Evolutionary conservation across 2,329 filamentous ascomycete species (phyloP).

Genomic region (Clarireedia paspali): DNA sequence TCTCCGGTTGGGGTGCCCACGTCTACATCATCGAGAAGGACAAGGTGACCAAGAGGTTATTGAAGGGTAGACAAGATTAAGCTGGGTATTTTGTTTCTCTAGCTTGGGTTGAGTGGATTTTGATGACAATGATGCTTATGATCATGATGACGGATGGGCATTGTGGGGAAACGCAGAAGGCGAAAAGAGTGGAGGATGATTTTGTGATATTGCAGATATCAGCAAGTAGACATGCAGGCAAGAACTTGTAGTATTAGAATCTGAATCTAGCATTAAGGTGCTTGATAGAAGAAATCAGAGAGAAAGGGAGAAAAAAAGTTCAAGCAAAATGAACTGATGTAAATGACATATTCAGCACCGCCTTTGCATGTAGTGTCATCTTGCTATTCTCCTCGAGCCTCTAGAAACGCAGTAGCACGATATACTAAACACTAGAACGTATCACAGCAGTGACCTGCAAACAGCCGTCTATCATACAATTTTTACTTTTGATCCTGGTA

Average conservation of each 20-base stretch:
- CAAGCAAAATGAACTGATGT: background rate
- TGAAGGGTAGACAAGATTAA: conserved; percentile 96
- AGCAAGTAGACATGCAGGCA: background rate
- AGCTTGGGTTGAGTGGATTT: no score
- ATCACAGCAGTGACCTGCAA: no score
- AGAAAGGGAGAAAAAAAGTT: no score
- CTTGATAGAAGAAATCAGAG: conserved; percentile 3
- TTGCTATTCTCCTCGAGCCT: no score
- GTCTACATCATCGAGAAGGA: conserved; percentile 99
- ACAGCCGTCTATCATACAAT: background rate
- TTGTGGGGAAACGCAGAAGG: background rate
- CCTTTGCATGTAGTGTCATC: no score
- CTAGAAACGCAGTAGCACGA: no score
- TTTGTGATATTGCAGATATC: background rate
- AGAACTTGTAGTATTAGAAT: conserved; percentile 21
- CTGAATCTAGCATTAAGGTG: conserved; percentile 1
- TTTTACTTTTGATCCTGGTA: background rate
- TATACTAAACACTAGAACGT: no score
- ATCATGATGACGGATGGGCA: background rate
- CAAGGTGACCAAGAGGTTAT: conserved; percentile 97
- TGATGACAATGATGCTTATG: no score
- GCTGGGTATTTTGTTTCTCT: conserved; percentile 4
- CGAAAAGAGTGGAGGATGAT: background rate
- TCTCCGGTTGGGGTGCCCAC: conserved; percentile 96
- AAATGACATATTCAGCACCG: background rate